Evolutionary conservation across 306 rosid species (phyloP).

Genomic region (Dryas drummondii): DNA sequence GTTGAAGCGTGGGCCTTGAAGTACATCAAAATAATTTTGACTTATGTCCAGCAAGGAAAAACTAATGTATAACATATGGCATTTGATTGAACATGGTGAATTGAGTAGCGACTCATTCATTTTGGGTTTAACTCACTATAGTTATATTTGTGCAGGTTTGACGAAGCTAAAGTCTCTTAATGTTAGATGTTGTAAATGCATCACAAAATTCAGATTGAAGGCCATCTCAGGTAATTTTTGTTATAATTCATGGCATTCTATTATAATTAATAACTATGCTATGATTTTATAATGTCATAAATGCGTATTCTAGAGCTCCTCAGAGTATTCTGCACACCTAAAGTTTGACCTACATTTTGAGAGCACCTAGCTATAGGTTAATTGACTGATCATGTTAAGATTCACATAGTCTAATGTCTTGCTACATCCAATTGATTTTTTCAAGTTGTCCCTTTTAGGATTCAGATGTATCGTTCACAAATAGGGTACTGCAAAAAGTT

Average conservation of each 20-base stretch:
- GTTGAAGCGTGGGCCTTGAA: too few species aligned
- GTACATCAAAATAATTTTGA: too few species aligned
- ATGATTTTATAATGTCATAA: conserved; percentile 8
- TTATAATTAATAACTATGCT: conserved; percentile 1
- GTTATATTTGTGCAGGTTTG: conserved; percentile 45
- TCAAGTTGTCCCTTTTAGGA: background rate
- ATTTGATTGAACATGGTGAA: too few species aligned
- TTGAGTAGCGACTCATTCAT: too few species aligned
- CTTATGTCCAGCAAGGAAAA: too few species aligned
- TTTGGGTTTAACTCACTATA: conserved; percentile 5
- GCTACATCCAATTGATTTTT: background rate
- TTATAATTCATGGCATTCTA: conserved; percentile 7
- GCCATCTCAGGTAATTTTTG: conserved; percentile 55
- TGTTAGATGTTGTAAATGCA: conserved; percentile 59
- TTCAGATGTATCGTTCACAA: background rate
- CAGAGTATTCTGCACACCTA: background rate
- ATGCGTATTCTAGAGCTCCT: background rate
- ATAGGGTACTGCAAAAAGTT: background rate
- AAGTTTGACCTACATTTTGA: background rate
- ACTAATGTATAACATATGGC: too few species aligned
- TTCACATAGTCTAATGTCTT: background rate
- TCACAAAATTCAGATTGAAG: conserved; percentile 55
- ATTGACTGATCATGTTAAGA: too few species aligned
- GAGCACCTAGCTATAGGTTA: background rate
- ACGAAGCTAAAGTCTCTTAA: conserved; percentile 57